phyloP scores from a whole-genome alignment of 768 basidiomycete genomes.

The Serpula lacrymans region DNA sequence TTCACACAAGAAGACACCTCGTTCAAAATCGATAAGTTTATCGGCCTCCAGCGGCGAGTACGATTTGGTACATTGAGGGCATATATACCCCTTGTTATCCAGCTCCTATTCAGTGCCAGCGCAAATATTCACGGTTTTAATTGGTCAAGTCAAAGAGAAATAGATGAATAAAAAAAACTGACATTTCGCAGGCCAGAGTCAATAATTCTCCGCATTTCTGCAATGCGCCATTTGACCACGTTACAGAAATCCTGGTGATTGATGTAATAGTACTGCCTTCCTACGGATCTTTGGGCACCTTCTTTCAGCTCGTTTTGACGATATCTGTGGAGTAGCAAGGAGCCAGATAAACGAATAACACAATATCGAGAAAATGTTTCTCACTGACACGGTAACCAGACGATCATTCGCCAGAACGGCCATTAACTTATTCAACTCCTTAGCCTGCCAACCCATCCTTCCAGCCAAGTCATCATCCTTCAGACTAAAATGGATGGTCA shows the following conservation, averaged over 20 bases:
- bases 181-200: slow-evolving; percentile 90
- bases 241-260: slow-evolving; percentile 95
- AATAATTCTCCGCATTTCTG: slow-evolving; percentile 86
- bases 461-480: slow-evolving; percentile 95
- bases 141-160: too few species aligned
- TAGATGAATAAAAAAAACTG: slow-evolving; percentile 30
- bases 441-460: slow-evolving; percentile 82
- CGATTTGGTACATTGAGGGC: slow-evolving; percentile 79
- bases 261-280: slow-evolving; percentile 94
- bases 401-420: slow-evolving; percentile 76
- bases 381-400: slow-evolving; percentile 70
- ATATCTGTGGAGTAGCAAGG: slow-evolving; percentile 46
- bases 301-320: slow-evolving; percentile 92
- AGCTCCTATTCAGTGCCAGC: slow-evolving; percentile 79
- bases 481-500: slow-evolving; percentile 50
- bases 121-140: too few species aligned
- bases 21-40: slow-evolving; percentile 70
- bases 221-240: slow-evolving; percentile 96
- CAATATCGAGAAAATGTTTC: neutral
- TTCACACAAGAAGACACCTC: slow-evolving; percentile 76
- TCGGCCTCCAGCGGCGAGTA: slow-evolving; percentile 87
- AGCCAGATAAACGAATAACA: too few species aligned
- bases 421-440: slow-evolving; percentile 88
- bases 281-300: slow-evolving; percentile 81
- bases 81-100: slow-evolving; percentile 97